These are phyloP conservation scores for Ascochyta pisi DNA, from an alignment of 2,329 filamentous ascomycete genomes.

Conservation along the genomic window DNA sequence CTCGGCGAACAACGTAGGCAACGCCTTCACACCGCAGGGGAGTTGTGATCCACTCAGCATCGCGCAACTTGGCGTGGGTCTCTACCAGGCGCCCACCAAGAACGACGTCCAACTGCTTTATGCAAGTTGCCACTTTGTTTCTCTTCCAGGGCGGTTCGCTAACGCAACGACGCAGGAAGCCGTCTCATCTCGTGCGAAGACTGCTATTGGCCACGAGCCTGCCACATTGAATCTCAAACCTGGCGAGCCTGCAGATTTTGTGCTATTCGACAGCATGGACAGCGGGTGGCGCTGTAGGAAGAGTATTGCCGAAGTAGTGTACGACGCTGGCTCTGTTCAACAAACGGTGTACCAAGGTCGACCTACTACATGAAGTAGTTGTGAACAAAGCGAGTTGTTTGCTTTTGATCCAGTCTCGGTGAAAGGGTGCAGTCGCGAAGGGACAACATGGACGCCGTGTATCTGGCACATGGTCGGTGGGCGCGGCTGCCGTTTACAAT, in stretches of 20 bases:
- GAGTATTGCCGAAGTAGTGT: conserved; percentile 54
- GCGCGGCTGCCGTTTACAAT: conserved; percentile 5
- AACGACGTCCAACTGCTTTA: conserved; percentile 65
- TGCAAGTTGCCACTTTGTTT: conserved; percentile 48
- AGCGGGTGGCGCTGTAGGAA: conserved; percentile 51
- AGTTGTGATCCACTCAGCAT: conserved; percentile 69
- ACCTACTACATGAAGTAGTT: neutral
- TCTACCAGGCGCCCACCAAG: conserved; percentile 67
- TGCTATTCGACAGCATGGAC: conserved; percentile 50
- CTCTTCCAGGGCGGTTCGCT: conserved; percentile 12
- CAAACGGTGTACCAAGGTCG: conserved; percentile 41
- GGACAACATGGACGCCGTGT: neutral
- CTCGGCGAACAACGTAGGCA: conserved; percentile 75
- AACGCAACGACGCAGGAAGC: conserved; percentile 51
- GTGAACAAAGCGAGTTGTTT: neutral
- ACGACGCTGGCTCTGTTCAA: conserved; percentile 48
- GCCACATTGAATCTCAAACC: conserved; percentile 39
- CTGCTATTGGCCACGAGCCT: conserved; percentile 49
- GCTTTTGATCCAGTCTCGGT: neutral
- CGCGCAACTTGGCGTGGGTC: conserved; percentile 53
- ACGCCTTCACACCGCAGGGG: conserved; percentile 76
- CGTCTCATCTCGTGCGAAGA: conserved; percentile 55
- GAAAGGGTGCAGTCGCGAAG: neutral
- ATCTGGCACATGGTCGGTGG: neutral
- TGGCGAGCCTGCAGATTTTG: conserved; percentile 52